Evolutionary conservation across 2,329 filamentous ascomycete species (phyloP).

Genomic region (Raffaelea albimanens): DNA sequence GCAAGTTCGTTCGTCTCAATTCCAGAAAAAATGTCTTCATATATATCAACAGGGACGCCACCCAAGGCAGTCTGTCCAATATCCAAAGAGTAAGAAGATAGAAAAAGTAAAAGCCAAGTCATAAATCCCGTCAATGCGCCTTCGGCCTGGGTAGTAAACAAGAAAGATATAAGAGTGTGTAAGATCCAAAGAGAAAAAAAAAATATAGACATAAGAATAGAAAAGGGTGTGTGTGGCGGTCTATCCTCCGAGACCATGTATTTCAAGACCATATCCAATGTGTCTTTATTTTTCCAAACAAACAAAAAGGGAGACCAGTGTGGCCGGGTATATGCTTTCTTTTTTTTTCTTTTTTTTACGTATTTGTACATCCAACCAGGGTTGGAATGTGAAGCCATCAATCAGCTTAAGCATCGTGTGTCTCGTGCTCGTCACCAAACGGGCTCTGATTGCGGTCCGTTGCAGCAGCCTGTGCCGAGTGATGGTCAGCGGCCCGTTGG

Average conservation of each 20-base stretch:
- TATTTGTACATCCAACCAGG: background rate
- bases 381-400: background rate
- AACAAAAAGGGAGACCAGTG: background rate
- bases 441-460: constrained; percentile 32
- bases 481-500: constrained; percentile 27
- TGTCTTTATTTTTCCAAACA: background rate
- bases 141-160: too few species aligned
- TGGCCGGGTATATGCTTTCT: constrained; percentile 1
- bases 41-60: too few species aligned
- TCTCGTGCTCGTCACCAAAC: constrained; percentile 50
- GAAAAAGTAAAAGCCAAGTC: too few species aligned
- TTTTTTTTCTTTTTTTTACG: background rate
- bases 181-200: background rate
- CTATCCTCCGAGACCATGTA: too few species aligned
- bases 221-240: background rate
- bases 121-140: too few species aligned
- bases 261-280: background rate
- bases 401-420: constrained; percentile 32
- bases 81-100: too few species aligned
- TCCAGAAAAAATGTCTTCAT: too few species aligned
- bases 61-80: too few species aligned
- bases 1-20: too few species aligned
- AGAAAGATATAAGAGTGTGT: background rate
- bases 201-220: background rate
- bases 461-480: constrained; percentile 19